Evolutionary conservation across 2,329 filamentous ascomycete species (phyloP), one percentile per base, ranked within the genome.

Genomic region (Aspergillus neoniger): DNA sequence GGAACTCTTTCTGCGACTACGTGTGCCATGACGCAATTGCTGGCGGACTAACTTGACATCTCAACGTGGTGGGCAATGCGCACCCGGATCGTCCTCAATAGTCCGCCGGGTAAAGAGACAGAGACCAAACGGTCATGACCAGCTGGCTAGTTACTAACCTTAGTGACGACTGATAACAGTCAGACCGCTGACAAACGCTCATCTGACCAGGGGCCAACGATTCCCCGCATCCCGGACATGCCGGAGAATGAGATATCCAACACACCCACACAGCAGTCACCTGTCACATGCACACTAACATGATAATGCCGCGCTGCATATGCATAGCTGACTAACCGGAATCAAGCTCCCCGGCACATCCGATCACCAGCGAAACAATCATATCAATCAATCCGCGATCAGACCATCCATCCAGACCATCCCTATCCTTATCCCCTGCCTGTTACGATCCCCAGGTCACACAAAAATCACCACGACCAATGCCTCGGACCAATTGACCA

Each of bases 401-500:
- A 19, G 32, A 36, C 32, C 28, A 30, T 44, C 44, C 14, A 23
- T 28, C 28, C 44, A 28, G 44, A 25, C 23, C 25, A 49, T 49
- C 23, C 47, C 23, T 32, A 53, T 53, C 38, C 50, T 5, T 39
- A n/a, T 15, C 19, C 28, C 38, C 28, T 38, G 21, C 19, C 15
- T 28, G 32, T 36, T 15, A 36, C 32, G 15, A 8, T 55, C 32
- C 14, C 43, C 15, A 19, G 21, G 23, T 47, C 39, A 17, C 47
- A 50, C 54, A 23, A 14, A 19, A 2, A 44, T 14, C 43, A 51
- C 17, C 8, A 43, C 54, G 21, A 23, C 43, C 43, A 43, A 43
- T 23, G 14, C 30, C 36, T 28, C 12, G 32, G 23, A 48, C 15
- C 47, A 32, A 10, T 53, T 58, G 57, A 55, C 57, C 19, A 73